Evolutionary conservation across 208 protist species (phyloP).

Genomic region (Leishmania tropica): DNA sequence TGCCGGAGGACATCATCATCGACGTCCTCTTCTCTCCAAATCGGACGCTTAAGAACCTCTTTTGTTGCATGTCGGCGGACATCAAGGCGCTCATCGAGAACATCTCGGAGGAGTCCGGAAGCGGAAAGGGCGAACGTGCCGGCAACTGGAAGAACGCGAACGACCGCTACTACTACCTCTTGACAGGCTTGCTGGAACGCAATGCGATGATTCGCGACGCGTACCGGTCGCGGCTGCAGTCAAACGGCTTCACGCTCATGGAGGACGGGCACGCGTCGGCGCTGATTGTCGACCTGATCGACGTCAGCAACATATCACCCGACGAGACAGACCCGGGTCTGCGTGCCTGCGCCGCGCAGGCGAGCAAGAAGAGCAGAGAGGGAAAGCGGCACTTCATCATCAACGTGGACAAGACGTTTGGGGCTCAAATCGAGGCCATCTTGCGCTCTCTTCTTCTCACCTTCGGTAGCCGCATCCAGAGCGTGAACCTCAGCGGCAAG

Average conservation of each 20-base stretch:
- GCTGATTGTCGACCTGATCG: conserved; percentile 77
- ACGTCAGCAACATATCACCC: conserved; percentile 50
- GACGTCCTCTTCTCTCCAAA: conserved; percentile 82
- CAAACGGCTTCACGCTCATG: conserved; percentile 74
- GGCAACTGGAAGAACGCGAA: conserved; percentile 60
- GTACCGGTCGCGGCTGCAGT: conserved; percentile 57
- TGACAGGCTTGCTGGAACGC: conserved; percentile 61
- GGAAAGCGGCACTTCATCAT: conserved; percentile 67
- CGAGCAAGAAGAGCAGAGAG: conserved; percentile 6
- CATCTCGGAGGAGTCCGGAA: conserved; percentile 19
- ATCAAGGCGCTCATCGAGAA: conserved; percentile 52
- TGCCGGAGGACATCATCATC: conserved; percentile 57
- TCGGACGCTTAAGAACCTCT: conserved; percentile 77
- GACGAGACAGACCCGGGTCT: conserved; percentile 56
- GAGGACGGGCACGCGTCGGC: conserved; percentile 69
- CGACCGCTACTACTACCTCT: conserved; percentile 78
- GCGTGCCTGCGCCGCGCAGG: conserved; percentile 22
- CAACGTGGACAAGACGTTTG: conserved; percentile 91
- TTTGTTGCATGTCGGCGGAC: conserved; percentile 65
- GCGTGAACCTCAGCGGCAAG: conserved; percentile 80
- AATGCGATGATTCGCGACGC: conserved; percentile 52
- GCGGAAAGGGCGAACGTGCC: conserved; percentile 24
- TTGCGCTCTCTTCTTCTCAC: conserved; percentile 67
- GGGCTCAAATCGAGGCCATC: conserved; percentile 75
- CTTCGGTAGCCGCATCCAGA: conserved; percentile 76